Evolutionary conservation across 805 yeast genomes (phyloP), one percentile per base, ranked within the genome.

Genomic region (Tetrapisispora namnaoensis): DNA sequence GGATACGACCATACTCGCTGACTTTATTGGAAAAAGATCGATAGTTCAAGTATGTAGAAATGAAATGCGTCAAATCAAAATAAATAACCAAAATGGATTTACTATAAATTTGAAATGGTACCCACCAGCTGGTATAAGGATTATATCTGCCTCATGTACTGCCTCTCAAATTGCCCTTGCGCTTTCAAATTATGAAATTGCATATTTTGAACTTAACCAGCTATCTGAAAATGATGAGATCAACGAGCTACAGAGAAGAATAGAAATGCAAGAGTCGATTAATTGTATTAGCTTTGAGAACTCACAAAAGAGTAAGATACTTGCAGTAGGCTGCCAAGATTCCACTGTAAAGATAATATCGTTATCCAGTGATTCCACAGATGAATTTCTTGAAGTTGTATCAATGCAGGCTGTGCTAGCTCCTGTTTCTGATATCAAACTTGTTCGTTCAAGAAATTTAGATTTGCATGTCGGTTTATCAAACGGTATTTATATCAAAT

Each of bases 401-500:
- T 72, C 85, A 1, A 71, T 82, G 18, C 95, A 88, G 62, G 82
- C 80, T 1, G 62, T 90, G 21, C 74, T 82, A 37, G 76, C 88
- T 8, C 65, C 73, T 1, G 73, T 77, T 6, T 61, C 73, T 44
- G 55, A 69, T 14, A 45, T 76, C 17, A 56, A 67, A 50, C 51
- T 64, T 7, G 52, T 57, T 9, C 36, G 48, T 9, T 48, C 53
- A 16, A 47, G 22, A 47, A 20, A 9, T 8, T 51, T 69, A 3
- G 72, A 68, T 50, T 73, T 86, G 11, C 95, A 89, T 63, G 75
- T 88, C 45, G 97, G 97, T 1, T 73, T 89, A 72, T 75, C 69
- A n/a, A 86, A 81, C 62, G 98, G 98, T 20, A 78, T 90, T 1
- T 87, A 83, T 66, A 80, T 82, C 2, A 70, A 82, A 17, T 76